These are phyloP conservation scores for Alternaria longipes DNA, from an alignment of 2,329 filamentous ascomycete genomes.

Conservation along the genomic window DNA sequence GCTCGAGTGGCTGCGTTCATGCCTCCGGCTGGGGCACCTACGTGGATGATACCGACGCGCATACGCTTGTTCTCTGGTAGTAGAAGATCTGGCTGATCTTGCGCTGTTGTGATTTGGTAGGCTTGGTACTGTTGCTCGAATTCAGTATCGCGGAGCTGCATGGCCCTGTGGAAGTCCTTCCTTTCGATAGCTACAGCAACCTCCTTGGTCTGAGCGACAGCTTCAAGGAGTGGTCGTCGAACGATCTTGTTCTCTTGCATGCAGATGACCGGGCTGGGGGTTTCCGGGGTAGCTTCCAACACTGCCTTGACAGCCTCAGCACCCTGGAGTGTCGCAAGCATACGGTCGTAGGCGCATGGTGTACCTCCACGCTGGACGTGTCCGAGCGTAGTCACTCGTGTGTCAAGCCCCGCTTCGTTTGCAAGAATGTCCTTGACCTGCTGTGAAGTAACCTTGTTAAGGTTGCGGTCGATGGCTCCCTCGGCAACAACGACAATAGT, in stretches of 20 bases:
- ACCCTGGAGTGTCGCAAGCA: constrained; percentile 87
- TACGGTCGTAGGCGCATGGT: constrained; percentile 92
- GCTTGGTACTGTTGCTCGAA: constrained; percentile 92
- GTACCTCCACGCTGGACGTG: constrained; percentile 97
- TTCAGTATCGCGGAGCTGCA: constrained; percentile 88
- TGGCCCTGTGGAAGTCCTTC: constrained; percentile 87
- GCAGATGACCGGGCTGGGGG: constrained; percentile 92
- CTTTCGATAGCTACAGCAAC: constrained; percentile 82
- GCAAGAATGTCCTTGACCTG: constrained; percentile 91
- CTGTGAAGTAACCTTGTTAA: constrained; percentile 81
- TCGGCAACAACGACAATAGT: constrained; percentile 98
- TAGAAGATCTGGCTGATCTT: constrained; percentile 73
- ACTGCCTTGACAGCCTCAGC: constrained; percentile 45
- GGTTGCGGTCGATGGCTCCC: constrained; percentile 74
- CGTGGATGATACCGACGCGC: constrained; percentile 95
- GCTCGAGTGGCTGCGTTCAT: constrained; percentile 98
- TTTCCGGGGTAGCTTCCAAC: constrained; percentile 72
- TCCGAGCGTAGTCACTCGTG: constrained; percentile 91
- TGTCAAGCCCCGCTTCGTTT: constrained; percentile 82
- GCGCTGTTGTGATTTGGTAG: constrained; percentile 89
- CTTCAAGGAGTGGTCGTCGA: constrained; percentile 86
- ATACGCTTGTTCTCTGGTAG: constrained; percentile 82
- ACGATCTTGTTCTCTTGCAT: constrained; percentile 98
- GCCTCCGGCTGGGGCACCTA: constrained; percentile 93
- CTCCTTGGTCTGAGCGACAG: constrained; percentile 84